Conservation (phyloP, 345 rosid species). For the Boechera retrofracta region DNA sequence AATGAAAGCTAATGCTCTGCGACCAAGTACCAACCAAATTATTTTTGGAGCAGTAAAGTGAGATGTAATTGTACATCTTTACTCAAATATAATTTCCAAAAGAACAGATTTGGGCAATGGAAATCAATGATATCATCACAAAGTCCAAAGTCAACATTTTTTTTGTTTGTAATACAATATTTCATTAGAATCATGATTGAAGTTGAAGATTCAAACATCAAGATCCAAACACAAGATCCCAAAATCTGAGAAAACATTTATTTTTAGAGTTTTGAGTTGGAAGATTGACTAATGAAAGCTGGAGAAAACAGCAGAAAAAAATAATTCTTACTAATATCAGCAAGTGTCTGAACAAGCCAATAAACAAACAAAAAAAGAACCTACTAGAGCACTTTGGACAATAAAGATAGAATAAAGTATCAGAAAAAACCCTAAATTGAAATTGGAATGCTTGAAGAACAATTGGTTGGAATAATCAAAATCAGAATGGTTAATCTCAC, state of each 20-base stretch:
- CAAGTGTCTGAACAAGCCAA: conserved; percentile 20
- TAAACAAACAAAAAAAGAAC: neutral
- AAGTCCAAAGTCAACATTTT: conserved; percentile 30
- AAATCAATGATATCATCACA: conserved; percentile 19
- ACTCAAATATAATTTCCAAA: neutral
- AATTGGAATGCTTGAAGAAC: neutral
- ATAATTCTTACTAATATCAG: neutral
- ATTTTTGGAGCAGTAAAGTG: conserved; percentile 11
- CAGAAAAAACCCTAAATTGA: neutral
- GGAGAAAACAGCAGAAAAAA: neutral
- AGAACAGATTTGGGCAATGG: neutral
- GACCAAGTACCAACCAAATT: conserved; percentile 18
- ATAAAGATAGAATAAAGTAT: neutral
- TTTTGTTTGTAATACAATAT: neutral
- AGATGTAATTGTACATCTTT: neutral
- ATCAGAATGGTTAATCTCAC: neutral
- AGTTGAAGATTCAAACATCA: conserved; percentile 25
- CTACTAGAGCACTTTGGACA: neutral
- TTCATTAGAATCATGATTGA: conserved; percentile 10
- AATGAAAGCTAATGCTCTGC: conserved; percentile 12
- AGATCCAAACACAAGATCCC: conserved; percentile 36
- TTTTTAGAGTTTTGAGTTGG: conserved; percentile 8
- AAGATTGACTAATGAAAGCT: conserved; percentile 8
- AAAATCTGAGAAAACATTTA: neutral
- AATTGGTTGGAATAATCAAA: neutral